phyloP scores from a whole-genome alignment of 176 grass and related monocot genomes.

The Neostapfia colusana region DNA sequence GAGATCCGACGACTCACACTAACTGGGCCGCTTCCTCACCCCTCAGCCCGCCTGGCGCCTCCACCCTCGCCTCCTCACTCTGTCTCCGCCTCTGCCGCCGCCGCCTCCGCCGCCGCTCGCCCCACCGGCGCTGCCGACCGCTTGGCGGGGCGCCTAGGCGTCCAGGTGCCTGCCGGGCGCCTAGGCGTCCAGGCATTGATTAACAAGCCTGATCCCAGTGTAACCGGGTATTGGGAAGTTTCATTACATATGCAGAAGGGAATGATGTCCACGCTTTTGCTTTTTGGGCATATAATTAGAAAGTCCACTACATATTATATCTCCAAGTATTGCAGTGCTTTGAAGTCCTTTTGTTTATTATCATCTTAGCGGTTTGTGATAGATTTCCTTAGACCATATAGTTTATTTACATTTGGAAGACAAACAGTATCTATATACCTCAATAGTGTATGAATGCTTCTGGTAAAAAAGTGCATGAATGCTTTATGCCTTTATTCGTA shows the following conservation, averaged over 20 bases:
- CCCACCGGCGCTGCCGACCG: too few species aligned
- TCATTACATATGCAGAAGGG: not conserved
- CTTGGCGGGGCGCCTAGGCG: too few species aligned
- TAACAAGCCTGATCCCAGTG: not conserved
- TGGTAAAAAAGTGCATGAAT: not conserved
- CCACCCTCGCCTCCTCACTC: too few species aligned
- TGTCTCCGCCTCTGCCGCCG: too few species aligned
- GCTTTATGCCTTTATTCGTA: conserved; percentile 3
- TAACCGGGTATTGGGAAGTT: not conserved
- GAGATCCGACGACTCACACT: too few species aligned
- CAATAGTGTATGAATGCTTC: not conserved
- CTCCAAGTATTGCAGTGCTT: conserved; percentile 1
- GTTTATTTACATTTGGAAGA: conserved; percentile 16
- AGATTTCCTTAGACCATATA: not conserved
- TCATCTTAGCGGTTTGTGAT: not conserved
- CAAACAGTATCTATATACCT: not conserved
- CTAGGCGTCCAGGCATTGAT: too few species aligned
- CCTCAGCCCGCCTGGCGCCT: too few species aligned
- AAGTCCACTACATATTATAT: not conserved
- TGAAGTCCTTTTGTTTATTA: not conserved
- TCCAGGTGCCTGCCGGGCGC: too few species aligned
- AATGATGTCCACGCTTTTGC: not conserved
- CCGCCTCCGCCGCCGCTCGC: too few species aligned
- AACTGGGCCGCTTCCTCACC: too few species aligned
- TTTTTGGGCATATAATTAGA: not conserved